Evolutionary conservation across 2,329 filamentous ascomycete species (phyloP).

Genomic region (Chalaropsis thielavioides): DNA sequence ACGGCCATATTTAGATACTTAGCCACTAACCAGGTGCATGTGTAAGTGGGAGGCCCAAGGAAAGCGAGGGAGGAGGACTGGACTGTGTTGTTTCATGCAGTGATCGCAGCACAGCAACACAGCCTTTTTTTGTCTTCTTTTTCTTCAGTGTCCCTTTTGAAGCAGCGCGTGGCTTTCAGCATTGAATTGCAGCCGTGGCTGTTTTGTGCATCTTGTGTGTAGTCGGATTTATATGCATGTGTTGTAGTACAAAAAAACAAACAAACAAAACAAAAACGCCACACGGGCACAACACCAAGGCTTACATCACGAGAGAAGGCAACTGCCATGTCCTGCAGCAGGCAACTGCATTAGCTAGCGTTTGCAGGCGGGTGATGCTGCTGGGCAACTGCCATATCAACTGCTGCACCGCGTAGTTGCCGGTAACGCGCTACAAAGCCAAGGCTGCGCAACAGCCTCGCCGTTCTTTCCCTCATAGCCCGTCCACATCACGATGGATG

Average conservation of each 20-base stretch:
- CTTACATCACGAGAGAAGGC: not conserved
- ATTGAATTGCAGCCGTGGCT: not conserved
- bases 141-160: too few relatives aligned
- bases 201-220: not conserved
- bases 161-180: not conserved
- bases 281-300: not conserved
- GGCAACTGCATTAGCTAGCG: too few relatives aligned
- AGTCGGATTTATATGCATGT: not conserved
- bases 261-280: slow-evolving; percentile 3
- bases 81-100: not conserved
- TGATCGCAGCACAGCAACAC: not conserved
- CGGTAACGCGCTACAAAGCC: not conserved
- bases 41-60: not conserved
- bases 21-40: too few relatives aligned
- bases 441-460: not conserved
- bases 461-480: not conserved
- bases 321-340: not conserved
- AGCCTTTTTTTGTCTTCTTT: not conserved
- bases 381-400: not conserved
- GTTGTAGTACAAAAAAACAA: not conserved
- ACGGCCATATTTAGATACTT: too few relatives aligned
- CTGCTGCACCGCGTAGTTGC: not conserved
- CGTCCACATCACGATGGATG: too few relatives aligned
- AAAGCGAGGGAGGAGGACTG: not conserved
- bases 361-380: too few relatives aligned